A percentile compares a stretch with the other conserved stretches of the same genome.
phyloP scores from a whole-genome alignment of 2,329 filamentous ascomycete genomes.

The Podosphaera fusca region DNA sequence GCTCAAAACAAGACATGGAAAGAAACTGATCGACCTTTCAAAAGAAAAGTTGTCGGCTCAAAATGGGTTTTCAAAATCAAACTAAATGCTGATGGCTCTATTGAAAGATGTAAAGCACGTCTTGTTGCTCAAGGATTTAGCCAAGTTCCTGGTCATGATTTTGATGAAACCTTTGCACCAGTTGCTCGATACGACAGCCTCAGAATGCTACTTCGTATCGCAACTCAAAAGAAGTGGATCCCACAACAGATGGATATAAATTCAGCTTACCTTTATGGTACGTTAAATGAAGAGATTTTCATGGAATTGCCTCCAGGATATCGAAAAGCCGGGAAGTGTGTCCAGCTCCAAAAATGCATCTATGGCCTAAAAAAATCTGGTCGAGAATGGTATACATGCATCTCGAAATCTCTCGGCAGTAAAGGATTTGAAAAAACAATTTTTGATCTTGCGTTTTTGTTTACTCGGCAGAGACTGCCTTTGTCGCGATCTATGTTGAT shows the following conservation, averaged over 20 bases:
- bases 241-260: not conserved
- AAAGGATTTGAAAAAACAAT: not conserved
- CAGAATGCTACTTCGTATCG: no score
- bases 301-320: not conserved
- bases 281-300: not conserved
- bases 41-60: no score
- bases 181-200: no score
- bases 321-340: not conserved
- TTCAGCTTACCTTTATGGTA: not conserved
- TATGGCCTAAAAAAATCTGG: not conserved
- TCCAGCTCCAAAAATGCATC: not conserved
- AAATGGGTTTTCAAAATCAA: no score
- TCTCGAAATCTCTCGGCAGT: not conserved
- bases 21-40: no score
- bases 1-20: no score
- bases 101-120: no score
- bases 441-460: not conserved
- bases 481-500: not conserved
- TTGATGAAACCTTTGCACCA: no score
- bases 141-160: no score
- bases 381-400: not conserved
- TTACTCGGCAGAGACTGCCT: not conserved
- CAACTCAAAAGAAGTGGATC: no score
- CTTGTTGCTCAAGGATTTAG: no score
- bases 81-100: no score